Conservation (phyloP, 495 filamentous ascomycete species). For the Jackrogersella multiformis region DNA sequence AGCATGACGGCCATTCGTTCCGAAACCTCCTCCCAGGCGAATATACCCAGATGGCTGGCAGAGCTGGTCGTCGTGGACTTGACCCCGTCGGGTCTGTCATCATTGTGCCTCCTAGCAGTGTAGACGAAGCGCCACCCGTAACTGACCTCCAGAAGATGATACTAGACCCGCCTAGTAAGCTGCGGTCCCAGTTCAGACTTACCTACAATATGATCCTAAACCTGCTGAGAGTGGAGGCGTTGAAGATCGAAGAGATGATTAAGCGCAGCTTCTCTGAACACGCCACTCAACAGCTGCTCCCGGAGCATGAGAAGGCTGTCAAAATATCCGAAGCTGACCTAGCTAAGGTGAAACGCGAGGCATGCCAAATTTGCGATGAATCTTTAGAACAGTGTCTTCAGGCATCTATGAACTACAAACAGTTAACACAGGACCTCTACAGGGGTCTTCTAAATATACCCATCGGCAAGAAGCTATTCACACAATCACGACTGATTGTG, state of each 20-base stretch:
- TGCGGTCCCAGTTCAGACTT: conserved; percentile 93
- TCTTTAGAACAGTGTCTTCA: conserved; percentile 82
- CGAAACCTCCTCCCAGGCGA: conserved; percentile 92
- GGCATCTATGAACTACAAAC: conserved; percentile 78
- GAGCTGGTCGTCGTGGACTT: conserved; percentile 91
- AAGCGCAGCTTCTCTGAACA: conserved; percentile 99
- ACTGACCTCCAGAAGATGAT: conserved; percentile 89
- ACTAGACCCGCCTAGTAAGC: conserved; percentile 91
- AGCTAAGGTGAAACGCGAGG: conserved; percentile 84
- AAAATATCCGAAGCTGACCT: conserved; percentile 92
- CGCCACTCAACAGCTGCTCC: conserved; percentile 93
- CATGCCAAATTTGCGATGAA: conserved; percentile 82
- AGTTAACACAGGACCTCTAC: conserved; percentile 77
- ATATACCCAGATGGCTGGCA: conserved; percentile 98
- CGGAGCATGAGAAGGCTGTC: conserved; percentile 93
- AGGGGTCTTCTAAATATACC: conserved; percentile 74
- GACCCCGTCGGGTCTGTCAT: conserved; percentile 94
- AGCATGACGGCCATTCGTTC: conserved; percentile 92
- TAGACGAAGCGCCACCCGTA: conserved; percentile 88
- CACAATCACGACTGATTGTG: conserved; percentile 75
- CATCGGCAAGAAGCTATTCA: conserved; percentile 81
- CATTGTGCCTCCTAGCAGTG: conserved; percentile 79
- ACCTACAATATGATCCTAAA: conserved; percentile 99
- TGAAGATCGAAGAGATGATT: conserved; percentile 99
- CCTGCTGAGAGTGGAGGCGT: conserved; percentile 89